Evolutionary conservation across 2,329 filamentous ascomycete species (phyloP), one percentile per base, ranked within the genome.

Genomic region (Ophiosphaerella herpotricha): DNA sequence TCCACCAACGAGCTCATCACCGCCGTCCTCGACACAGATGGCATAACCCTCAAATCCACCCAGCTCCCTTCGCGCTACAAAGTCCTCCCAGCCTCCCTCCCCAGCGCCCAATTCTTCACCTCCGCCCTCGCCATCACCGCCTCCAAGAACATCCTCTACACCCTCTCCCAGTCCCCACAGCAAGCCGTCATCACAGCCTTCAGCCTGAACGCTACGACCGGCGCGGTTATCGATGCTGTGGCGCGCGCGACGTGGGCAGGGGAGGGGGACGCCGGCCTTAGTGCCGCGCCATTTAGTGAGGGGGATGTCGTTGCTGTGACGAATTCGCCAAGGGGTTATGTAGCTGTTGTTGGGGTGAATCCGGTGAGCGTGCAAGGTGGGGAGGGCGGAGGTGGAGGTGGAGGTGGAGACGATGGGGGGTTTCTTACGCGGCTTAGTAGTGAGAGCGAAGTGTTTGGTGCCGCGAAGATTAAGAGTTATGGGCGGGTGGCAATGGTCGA

Each of bases 1-100:
- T 43, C 58, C 14, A 50, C 55, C 1, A 66, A 66, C 36, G 59
- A 63, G 23, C 55, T 66, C 5, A 39, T 65, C 8, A 52, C 57
- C 5, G 45, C 61, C 8, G 43, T 54, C 1, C 39, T 59, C 3
- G 33, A 39, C 33, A 11, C 42, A 39, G 41, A 45, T 34, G 34
- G 11, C 9, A 39, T 31, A 3, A 36, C 21, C 38, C 38, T 37
- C n/a, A n/a, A 33, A 8, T 21, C 35, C 8, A 5, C 48, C 7
- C 16, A 42, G 5, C 14, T 48, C 11, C 56, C 46, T 1, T 50
- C 49, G 6, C 52, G 57, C 7, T 57, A 52, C 32, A 55, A 48
- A 9, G 23, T 62, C 4, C 49, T 62, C 6, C 57, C 57, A 2
- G 50, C 46, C 21, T 51, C 50, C 3, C 46, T 61, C 5, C 14